phyloP scores from a whole-genome alignment of 169 alveolate genomes.

The Besnoitia besnoiti region DNA sequence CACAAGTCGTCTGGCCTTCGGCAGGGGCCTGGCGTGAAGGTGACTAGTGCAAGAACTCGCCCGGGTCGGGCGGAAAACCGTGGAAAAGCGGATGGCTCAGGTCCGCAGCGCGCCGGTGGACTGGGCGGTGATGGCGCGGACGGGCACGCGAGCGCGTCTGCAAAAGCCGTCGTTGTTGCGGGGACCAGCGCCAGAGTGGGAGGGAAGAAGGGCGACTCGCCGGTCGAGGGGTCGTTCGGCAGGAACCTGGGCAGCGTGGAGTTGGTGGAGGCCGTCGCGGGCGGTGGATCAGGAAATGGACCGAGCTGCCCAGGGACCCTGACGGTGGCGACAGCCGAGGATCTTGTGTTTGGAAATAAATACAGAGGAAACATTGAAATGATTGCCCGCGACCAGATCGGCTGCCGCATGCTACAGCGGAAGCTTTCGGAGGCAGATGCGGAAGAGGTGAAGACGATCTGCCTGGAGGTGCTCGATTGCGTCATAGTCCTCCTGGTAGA shows the following conservation, averaged over 20 bases:
- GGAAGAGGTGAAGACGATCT: conserved; percentile 58
- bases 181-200: not conserved
- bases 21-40: not conserved
- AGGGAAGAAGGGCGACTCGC: not conserved
- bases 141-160: not conserved
- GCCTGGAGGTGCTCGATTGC: conserved; percentile 75
- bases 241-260: not conserved
- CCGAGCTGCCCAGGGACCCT: not conserved
- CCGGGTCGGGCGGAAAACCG: not conserved
- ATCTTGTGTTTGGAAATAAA: conserved; percentile 14
- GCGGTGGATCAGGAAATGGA: not conserved
- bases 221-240: not conserved
- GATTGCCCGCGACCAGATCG: conserved; percentile 60
- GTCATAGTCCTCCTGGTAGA: conserved; percentile 87
- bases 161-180: not conserved
- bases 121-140: not conserved
- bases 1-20: not conserved
- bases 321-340: conserved; percentile 15
- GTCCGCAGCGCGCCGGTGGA: not conserved
- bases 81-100: not conserved
- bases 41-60: not conserved
- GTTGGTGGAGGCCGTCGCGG: not conserved
- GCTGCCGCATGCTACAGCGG: conserved; percentile 65
- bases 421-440: conserved; percentile 47
- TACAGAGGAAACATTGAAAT: not conserved